Conservation (phyloP, 2,329 filamentous ascomycete genomes). For the Verticillium nubilum region DNA sequence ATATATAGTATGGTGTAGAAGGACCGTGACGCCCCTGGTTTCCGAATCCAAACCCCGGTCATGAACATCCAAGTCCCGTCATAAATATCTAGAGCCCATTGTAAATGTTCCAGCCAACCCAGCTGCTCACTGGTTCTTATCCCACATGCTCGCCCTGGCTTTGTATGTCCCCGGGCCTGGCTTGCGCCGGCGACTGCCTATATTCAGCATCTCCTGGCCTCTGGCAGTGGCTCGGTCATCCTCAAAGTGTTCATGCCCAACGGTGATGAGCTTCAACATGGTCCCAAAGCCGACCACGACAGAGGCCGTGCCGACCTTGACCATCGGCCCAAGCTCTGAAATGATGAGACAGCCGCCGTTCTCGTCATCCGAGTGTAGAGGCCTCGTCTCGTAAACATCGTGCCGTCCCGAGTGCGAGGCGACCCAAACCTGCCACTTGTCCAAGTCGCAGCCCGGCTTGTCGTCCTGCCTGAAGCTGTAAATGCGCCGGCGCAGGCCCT, state of each 20-base stretch:
- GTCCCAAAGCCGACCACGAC: constrained; percentile 69
- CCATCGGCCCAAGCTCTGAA: constrained; percentile 59
- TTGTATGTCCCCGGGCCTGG: constrained; percentile 5
- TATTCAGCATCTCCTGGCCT: constrained; percentile 24
- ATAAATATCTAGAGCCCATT: not conserved
- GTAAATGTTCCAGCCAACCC: not conserved
- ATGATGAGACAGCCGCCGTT: constrained; percentile 55
- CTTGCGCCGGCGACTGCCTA: constrained; percentile 33
- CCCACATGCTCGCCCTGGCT: not conserved
- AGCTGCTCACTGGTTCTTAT: not conserved
- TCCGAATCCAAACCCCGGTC: not conserved
- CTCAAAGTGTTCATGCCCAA: constrained; percentile 62
- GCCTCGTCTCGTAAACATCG: constrained; percentile 38
- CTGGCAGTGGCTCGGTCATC: constrained; percentile 20
- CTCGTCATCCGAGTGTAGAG: constrained; percentile 35
- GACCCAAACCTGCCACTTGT: constrained; percentile 51
- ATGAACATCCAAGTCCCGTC: not conserved
- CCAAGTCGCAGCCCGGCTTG: constrained; percentile 23
- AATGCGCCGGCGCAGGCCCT: constrained; percentile 23
- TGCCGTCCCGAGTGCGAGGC: constrained; percentile 38
- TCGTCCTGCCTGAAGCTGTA: constrained; percentile 12
- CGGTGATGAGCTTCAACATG: constrained; percentile 63
- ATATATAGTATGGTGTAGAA: not conserved
- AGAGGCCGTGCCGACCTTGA: constrained; percentile 55
- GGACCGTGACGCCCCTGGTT: not conserved